phyloP scores from a whole-genome alignment of 768 basidiomycete species.

The Boletus pseudo-olivaceus region DNA sequence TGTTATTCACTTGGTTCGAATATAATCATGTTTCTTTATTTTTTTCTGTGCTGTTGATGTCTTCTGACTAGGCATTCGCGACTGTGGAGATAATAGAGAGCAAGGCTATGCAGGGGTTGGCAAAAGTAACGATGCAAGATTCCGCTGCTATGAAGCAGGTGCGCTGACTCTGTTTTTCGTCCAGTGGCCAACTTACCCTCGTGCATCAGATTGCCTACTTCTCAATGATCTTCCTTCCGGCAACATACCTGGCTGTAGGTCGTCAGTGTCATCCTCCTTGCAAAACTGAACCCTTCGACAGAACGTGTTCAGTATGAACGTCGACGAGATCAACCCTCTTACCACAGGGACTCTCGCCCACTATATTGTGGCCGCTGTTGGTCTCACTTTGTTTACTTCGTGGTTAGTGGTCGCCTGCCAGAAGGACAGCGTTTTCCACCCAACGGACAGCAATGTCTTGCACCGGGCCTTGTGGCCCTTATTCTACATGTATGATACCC shows the following conservation, averaged over 20 bases:
- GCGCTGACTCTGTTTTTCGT: not conserved
- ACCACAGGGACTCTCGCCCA: conserved; percentile 33
- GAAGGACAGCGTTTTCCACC: conserved; percentile 12
- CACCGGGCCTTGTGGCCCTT: conserved; percentile 24
- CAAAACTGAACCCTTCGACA: conserved; percentile 24
- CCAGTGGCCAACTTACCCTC: not conserved
- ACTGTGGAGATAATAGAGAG: conserved; percentile 52
- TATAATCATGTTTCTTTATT: not conserved
- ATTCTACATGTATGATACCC: conserved; percentile 6
- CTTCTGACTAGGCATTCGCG: conserved; percentile 45
- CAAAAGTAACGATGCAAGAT: conserved; percentile 1
- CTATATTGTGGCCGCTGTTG: conserved; percentile 38
- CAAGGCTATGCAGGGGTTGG: conserved; percentile 4
- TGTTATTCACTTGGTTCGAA: conserved; percentile 23
- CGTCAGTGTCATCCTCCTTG: not conserved
- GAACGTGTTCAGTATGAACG: conserved; percentile 28
- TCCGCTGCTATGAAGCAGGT: conserved; percentile 21
- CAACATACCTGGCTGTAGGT: conserved; percentile 38
- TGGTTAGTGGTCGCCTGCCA: conserved; percentile 57
- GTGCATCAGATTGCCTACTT: conserved; percentile 46
- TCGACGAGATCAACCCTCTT: conserved; percentile 25
- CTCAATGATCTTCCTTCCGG: conserved; percentile 56
- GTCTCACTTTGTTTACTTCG: conserved; percentile 46
- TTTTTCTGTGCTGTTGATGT: not conserved
- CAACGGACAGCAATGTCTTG: conserved; percentile 1